Base-by-base conservation (phyloP, 2,329 filamentous ascomycete species). In the Penicillium capsulatum region DNA sequence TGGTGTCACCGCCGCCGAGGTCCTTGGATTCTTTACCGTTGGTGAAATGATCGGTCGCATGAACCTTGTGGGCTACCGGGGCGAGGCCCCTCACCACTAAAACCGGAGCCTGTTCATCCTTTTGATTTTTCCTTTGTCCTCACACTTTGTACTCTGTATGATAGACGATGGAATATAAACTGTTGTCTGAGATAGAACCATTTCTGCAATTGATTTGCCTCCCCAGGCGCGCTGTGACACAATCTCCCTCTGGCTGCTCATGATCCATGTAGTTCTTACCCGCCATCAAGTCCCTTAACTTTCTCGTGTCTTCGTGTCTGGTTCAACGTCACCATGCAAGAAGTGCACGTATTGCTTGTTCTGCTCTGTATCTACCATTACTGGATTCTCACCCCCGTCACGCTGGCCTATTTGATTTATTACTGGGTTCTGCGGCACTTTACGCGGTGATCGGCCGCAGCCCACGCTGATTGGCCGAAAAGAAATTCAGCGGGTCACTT, bases 11-110 rank as follows among this genome's bases (percentile, higher is more conserved):
- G 70, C 76, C 33, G 90, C 90, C 40, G 91, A 98, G 73, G 78
- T 88, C 35, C 71, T 98, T 54, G 92, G 92, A 47, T 98, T 98
- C 80, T 98, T 97, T 79, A 94, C 90, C 47, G 80, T 97, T 39
- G 92, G 92, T 52, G 90, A 97, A 78, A 97, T 98, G 69, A 82
- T 98, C 60, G 92, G 92, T 60, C 80, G 90, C 62, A 81, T 92
- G 74, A 97, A 98, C 84, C 69, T 98, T 57, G 77, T 98, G 57
- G 92, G 92, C 51, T 98, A 98, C 78, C 79, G 78, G 69, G 85
- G 86, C 63, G 80, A 86, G 65, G 63, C 65, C 50, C 67, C 67
- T 48, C 76, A 48, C 47, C 61, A 66, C 60, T 64, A 65, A 45
- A 46, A 48, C 48, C 55, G 52, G 53, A 48, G 42, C 54, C 27